These are phyloP conservation scores for Groenewaldozyma salmanticensis DNA, from an alignment of 805 yeast genomes.

Conservation along the genomic window DNA sequence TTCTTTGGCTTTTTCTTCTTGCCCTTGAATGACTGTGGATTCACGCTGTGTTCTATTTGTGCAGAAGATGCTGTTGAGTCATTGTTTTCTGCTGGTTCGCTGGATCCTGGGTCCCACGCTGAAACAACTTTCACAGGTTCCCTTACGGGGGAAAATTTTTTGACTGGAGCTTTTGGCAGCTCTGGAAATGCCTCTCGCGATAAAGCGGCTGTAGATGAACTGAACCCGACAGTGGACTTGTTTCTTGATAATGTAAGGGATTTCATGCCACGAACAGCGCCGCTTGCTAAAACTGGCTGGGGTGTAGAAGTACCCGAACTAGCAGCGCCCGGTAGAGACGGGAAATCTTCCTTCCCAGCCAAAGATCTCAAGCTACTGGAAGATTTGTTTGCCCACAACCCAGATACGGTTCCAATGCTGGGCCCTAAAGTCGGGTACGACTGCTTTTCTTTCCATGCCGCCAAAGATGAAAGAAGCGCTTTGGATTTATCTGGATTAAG, in stretches of 20 bases:
- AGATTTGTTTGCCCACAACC: conserved; percentile 7
- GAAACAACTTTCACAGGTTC: conserved; percentile 21
- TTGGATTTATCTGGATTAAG: conserved; percentile 3
- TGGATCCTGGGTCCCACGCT: conserved; percentile 8
- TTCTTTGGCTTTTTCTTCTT: conserved; percentile 40
- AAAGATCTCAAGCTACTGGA: conserved; percentile 1
- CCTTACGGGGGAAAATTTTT: conserved; percentile 28
- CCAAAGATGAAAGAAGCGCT: conserved; percentile 5
- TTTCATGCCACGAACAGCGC: conserved; percentile 11
- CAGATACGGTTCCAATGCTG: conserved; percentile 1
- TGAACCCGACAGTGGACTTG: background rate
- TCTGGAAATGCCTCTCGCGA: conserved; percentile 38
- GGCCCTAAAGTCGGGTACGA: conserved; percentile 1
- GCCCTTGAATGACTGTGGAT: conserved; percentile 8
- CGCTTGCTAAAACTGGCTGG: conserved; percentile 19
- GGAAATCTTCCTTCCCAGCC: conserved; percentile 10
- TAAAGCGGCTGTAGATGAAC: conserved; percentile 5
- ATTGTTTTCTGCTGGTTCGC: background rate
- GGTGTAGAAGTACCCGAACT: conserved; percentile 8
- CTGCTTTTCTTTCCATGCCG: conserved; percentile 7
- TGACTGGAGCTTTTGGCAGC: conserved; percentile 28
- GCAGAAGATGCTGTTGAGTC: conserved; percentile 2
- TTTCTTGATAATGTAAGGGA: background rate
- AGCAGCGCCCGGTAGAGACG: conserved; percentile 8
- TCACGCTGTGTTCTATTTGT: background rate